A percentile compares a stretch with the other conserved stretches of the same genome.
phyloP scores from a whole-genome alignment of 306 rosid genomes.

The Alnus rubra region DNA sequence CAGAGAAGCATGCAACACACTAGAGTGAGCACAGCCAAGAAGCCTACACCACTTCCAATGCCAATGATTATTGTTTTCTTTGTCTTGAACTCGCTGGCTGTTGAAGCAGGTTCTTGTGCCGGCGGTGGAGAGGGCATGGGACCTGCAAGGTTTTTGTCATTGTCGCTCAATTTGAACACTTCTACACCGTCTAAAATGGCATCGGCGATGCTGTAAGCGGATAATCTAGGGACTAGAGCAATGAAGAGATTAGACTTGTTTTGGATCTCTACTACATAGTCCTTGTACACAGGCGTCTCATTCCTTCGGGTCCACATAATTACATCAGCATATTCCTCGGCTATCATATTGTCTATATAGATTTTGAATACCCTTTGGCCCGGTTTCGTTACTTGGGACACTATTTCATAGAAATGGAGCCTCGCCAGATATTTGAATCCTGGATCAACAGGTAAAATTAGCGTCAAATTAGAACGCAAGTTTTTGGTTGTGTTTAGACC shows the following conservation, averaged over 20 bases:
- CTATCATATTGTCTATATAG: background rate
- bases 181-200: background rate
- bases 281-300: no score
- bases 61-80: background rate
- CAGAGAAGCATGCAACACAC: background rate
- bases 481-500: background rate
- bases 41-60: background rate
- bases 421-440: background rate
- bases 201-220: background rate
- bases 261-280: background rate
- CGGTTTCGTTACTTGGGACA: background rate
- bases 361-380: background rate
- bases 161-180: conserved; percentile 26
- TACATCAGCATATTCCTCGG: background rate
- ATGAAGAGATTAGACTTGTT: background rate
- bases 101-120: background rate
- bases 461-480: background rate
- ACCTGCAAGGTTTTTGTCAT: conserved; percentile 13
- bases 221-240: background rate
- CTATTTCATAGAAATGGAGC: background rate
- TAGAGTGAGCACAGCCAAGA: background rate
- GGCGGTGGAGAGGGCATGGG: no score
- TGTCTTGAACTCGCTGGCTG: background rate
- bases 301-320: background rate
- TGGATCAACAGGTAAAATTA: background rate